phyloP scores from a whole-genome alignment of 768 basidiomycete genomes.

The Scleroderma citrinum region DNA sequence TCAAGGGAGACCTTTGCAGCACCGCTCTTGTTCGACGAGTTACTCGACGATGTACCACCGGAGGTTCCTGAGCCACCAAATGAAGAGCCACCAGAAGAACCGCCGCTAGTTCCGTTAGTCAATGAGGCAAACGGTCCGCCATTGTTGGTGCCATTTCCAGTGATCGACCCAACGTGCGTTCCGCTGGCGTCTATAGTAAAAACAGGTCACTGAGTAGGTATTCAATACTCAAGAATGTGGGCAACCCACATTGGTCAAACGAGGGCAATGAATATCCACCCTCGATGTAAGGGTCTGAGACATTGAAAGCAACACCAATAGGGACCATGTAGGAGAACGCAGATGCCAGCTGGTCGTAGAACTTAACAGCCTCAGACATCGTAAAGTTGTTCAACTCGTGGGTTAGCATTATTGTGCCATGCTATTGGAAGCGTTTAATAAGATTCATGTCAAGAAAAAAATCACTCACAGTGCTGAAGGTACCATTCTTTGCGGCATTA shows the following conservation, averaged over 20 bases:
- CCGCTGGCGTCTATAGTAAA: background rate
- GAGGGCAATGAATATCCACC: slow-evolving; percentile 33
- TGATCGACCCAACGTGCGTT: background rate
- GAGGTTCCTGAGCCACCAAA: background rate
- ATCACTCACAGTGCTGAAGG: slow-evolving; percentile 32
- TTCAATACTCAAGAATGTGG: background rate
- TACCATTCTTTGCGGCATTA: slow-evolving; percentile 36
- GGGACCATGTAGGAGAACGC: slow-evolving; percentile 49
- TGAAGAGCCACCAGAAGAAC: background rate
- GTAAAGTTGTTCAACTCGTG: slow-evolving; percentile 60
- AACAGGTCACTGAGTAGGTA: background rate
- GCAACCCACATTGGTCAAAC: slow-evolving; percentile 5
- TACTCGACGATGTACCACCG: background rate
- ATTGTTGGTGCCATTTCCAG: background rate
- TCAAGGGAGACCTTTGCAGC: background rate
- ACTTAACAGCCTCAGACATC: slow-evolving; percentile 54
- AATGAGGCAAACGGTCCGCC: background rate
- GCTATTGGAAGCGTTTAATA: slow-evolving; percentile 20
- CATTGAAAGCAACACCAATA: slow-evolving; percentile 45
- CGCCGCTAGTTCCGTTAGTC: background rate
- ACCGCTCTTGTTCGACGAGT: background rate
- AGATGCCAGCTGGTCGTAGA: slow-evolving; percentile 37
- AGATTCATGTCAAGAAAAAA: background rate
- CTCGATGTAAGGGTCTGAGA: slow-evolving; percentile 49
- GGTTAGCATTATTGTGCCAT: slow-evolving; percentile 47